phyloP scores from a whole-genome alignment of 2,329 filamentous ascomycete genomes.

The Scedosporium minutisporum region DNA sequence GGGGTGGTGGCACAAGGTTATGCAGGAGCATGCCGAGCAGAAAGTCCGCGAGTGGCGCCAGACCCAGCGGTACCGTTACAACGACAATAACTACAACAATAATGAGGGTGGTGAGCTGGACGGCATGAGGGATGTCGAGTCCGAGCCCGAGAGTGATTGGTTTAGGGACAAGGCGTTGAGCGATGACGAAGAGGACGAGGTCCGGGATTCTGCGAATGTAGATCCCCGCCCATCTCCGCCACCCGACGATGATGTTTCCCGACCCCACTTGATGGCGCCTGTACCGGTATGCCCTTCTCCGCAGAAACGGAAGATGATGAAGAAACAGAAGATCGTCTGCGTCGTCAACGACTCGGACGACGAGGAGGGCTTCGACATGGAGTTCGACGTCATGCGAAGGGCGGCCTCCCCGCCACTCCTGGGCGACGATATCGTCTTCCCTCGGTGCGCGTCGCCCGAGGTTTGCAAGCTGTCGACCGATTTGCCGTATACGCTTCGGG shows the following conservation, averaged over 20 bases:
- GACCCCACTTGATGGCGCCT: neutral
- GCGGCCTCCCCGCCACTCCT: slow-evolving; percentile 75
- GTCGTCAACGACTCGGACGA: neutral
- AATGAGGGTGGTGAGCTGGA: slow-evolving; percentile 8
- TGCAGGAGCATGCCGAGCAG: slow-evolving; percentile 68
- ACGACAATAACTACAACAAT: slow-evolving; percentile 9
- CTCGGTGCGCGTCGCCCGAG: slow-evolving; percentile 73
- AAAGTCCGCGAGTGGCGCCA: slow-evolving; percentile 36
- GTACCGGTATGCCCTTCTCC: neutral
- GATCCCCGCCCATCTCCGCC: neutral
- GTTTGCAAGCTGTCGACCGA: slow-evolving; percentile 75
- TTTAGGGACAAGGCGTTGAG: neutral
- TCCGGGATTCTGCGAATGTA: neutral
- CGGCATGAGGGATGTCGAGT: neutral
- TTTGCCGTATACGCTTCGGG: slow-evolving; percentile 46
- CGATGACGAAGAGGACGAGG: slow-evolving; percentile 17
- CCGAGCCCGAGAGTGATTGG: slow-evolving; percentile 3
- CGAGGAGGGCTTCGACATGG: slow-evolving; percentile 9
- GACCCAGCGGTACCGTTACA: no score
- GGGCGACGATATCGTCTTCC: slow-evolving; percentile 70
- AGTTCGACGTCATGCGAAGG: slow-evolving; percentile 28
- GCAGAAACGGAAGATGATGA: neutral
- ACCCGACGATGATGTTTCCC: neutral
- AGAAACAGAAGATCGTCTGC: neutral
- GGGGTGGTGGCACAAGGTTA: slow-evolving; percentile 69